A percentile compares a stretch with the other conserved stretches of the same genome.
phyloP scores from a whole-genome alignment of 805 yeast species.

The Yueomyces sp. region DNA sequence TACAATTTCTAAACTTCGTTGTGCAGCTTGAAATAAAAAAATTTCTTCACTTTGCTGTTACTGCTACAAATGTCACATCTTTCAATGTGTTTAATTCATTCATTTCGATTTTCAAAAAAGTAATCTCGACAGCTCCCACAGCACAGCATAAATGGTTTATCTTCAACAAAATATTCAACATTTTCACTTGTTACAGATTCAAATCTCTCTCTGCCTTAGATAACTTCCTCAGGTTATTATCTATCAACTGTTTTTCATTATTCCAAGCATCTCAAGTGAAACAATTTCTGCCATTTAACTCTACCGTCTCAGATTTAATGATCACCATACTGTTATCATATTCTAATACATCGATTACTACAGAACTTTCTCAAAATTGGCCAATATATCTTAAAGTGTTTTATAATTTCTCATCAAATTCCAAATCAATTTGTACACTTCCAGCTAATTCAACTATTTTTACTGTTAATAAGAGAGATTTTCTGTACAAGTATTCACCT shows the following conservation, averaged over 20 bases:
- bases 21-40: conserved; percentile 5
- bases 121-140: conserved; percentile 7
- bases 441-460: neutral
- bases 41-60: neutral
- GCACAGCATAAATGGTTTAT: conserved; percentile 5
- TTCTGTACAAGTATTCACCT: conserved; percentile 15
- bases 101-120: conserved; percentile 11
- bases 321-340: conserved; percentile 6
- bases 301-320: neutral
- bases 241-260: neutral
- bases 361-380: conserved; percentile 5
- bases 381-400: conserved; percentile 13
- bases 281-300: neutral
- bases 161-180: conserved; percentile 12
- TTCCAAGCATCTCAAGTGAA: neutral
- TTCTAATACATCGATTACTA: neutral
- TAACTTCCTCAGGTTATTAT: neutral
- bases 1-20: conserved; percentile 6
- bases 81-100: neutral
- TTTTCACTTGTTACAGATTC: conserved; percentile 5
- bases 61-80: conserved; percentile 1
- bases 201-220: conserved; percentile 4
- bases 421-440: neutral
- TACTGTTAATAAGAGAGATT: conserved; percentile 7
- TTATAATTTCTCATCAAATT: conserved; percentile 3